Conservation (phyloP, 805 yeast species). For the Saccharomycopsis javanensis region DNA sequence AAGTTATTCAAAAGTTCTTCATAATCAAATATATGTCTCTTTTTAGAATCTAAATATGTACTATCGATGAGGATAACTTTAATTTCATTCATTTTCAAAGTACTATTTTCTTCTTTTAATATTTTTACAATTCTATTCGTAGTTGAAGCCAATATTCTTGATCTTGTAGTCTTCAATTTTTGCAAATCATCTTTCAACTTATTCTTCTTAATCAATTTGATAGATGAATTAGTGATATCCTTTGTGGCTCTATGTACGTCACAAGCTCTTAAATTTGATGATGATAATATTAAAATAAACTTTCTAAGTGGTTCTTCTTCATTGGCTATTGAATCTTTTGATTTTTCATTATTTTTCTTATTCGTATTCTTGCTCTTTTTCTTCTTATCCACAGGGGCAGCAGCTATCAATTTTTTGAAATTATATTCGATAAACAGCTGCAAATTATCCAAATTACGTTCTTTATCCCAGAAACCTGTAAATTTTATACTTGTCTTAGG, state of each 20-base stretch:
- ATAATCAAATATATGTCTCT: constrained; percentile 51
- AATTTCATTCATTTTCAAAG: constrained; percentile 32
- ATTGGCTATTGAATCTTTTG: constrained; percentile 18
- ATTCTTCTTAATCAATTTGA: constrained; percentile 70
- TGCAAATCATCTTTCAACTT: constrained; percentile 49
- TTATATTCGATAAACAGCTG: constrained; percentile 42
- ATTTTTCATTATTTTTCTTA: constrained; percentile 13
- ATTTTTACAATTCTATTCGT: constrained; percentile 50
- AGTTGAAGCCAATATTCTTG: constrained; percentile 51
- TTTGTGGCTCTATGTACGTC: constrained; percentile 63
- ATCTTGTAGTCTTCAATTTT: constrained; percentile 31
- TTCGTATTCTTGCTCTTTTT: constrained; percentile 6
- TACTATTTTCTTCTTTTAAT: constrained; percentile 33
- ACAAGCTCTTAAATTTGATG: constrained; percentile 82
- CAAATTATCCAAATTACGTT: constrained; percentile 47
- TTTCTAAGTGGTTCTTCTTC: constrained; percentile 18
- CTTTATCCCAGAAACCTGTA: constrained; percentile 46
- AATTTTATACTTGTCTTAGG: constrained; percentile 43
- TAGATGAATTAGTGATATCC: constrained; percentile 39
- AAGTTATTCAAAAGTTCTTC: constrained; percentile 34
- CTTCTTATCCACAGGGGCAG: neutral
- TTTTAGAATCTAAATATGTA: constrained; percentile 50
- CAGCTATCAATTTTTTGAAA: constrained; percentile 36
- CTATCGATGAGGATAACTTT: constrained; percentile 51
- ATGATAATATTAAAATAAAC: constrained; percentile 37